Percentiles rank a stretch among this genome's conserved stretches.
These are phyloP conservation scores for Torulaspora pretoriensis DNA, from an alignment of 1,139 yeast species.

Conservation along the genomic window DNA sequence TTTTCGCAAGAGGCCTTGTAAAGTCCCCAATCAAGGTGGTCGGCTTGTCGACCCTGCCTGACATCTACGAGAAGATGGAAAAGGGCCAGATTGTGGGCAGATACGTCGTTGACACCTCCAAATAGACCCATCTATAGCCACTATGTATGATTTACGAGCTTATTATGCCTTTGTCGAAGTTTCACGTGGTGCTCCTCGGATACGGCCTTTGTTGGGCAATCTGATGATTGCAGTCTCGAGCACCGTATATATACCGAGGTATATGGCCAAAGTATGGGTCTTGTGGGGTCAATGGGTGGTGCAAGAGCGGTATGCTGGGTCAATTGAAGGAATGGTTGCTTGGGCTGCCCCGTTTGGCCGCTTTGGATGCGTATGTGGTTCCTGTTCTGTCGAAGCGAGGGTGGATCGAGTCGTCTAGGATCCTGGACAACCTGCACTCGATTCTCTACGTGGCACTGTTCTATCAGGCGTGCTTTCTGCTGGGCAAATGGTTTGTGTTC, in stretches of 20 bases:
- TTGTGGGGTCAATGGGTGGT: background rate
- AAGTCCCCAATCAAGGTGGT: constrained; percentile 59
- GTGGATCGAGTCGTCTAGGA: constrained; percentile 24
- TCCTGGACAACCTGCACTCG: constrained; percentile 30
- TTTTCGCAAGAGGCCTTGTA: constrained; percentile 59
- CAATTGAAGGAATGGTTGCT: constrained; percentile 20
- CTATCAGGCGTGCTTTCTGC: constrained; percentile 30
- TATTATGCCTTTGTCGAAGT: background rate
- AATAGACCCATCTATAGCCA: constrained; percentile 34
- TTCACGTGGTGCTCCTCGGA: constrained; percentile 1
- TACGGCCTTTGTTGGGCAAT: background rate
- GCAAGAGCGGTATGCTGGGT: constrained; percentile 9
- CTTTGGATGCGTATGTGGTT: constrained; percentile 16
- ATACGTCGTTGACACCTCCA: constrained; percentile 57
- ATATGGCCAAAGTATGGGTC: background rate
- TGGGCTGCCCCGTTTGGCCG: constrained; percentile 21
- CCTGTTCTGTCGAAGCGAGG: constrained; percentile 18
- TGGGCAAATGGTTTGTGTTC: constrained; percentile 27
- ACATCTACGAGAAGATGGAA: constrained; percentile 54
- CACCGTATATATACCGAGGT: background rate
- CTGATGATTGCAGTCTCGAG: background rate
- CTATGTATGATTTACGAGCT: background rate
- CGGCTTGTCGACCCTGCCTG: constrained; percentile 53
- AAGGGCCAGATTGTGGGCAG: constrained; percentile 60
- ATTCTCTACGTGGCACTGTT: constrained; percentile 29